Base-by-base conservation (phyloP, 2,329 filamentous ascomycete genomes). In the Hypoxylon sp. region DNA sequence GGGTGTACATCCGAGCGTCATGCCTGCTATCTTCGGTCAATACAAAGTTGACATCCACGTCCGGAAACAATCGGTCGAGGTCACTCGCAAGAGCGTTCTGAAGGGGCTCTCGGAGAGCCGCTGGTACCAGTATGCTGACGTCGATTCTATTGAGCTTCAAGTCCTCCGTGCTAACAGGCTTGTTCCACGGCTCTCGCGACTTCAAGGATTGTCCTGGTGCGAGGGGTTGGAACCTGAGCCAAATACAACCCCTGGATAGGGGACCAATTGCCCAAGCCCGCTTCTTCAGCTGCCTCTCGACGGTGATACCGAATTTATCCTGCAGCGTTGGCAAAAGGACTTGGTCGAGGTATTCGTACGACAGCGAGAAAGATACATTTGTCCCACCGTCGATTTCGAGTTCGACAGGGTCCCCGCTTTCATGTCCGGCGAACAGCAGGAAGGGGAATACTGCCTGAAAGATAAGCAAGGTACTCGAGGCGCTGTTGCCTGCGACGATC, bases 291-390 rank as follows among this genome's bases (percentile, higher is more conserved):
- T 75, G 70, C 6, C 85, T 73, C 62, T 84, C 80, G 2, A 87
- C 79, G 0, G 61, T 57, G 40, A 88, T 74, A 1, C 81, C 80
- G 57, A 88, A 87, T 2, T 79, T 78, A 2, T 79, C 77, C 70
- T 85, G 79, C 0, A 90, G 75, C 0, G 80, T 78, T 2, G 87
- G 87, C 30, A 89, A 75, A 0, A 90, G 78, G 0, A 89, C 83
- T 70, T 89, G 87, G 70, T 88, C 85, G 2, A 89, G 76, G 70
- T 89, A 90, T 70, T 90, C 87, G 62, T 81, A 88, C n/a, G 83
- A 86, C 1, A 82, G 79, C 0, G 86, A 87, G 71, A 82, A 87
- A 8, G 80, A 78, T 2, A 86, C 83, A 67, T 90, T 89, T 1
- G 87, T 89, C 14, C 87, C 87, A 4, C 87, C 87, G 1, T 81